These are phyloP conservation scores for Ophiobolus disseminans DNA, from an alignment of 2,329 filamentous ascomycete genomes.

Conservation along the genomic window DNA sequence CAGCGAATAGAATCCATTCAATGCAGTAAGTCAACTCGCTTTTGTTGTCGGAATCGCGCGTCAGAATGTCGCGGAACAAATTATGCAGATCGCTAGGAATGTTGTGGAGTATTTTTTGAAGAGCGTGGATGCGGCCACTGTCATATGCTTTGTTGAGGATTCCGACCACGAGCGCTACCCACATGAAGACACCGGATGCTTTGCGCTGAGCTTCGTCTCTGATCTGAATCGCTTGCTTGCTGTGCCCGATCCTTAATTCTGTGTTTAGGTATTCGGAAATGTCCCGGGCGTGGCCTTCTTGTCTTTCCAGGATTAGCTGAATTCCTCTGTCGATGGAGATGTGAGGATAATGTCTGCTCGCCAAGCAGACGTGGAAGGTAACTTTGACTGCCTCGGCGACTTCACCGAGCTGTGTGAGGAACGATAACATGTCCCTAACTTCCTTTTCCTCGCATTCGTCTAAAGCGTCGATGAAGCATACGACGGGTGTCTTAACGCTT, in stretches of 20 bases:
- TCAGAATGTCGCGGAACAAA: conserved; percentile 56
- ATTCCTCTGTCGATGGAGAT: conserved; percentile 40
- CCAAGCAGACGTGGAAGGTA: conserved; percentile 50
- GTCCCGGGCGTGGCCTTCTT: conserved; percentile 44
- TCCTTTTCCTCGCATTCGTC: conserved; percentile 56
- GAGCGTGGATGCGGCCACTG: neutral
- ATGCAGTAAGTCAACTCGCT: conserved; percentile 16
- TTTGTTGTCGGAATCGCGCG: conserved; percentile 48
- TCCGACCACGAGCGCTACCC: neutral
- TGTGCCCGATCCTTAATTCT: neutral
- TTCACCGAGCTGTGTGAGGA: conserved; percentile 49
- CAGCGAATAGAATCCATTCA: conserved; percentile 23
- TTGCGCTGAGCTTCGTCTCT: conserved; percentile 38
- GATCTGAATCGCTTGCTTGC: conserved; percentile 17
- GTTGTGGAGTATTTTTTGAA: neutral
- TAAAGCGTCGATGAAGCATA: conserved; percentile 49
- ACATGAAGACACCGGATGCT: conserved; percentile 51
- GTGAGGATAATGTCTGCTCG: conserved; percentile 57
- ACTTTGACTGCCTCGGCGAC: conserved; percentile 6
- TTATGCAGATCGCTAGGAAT: conserved; percentile 45
- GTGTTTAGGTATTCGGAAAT: conserved; percentile 19
- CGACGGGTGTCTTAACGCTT: conserved; percentile 3
- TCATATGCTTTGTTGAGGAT: neutral
- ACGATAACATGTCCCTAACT: conserved; percentile 50
- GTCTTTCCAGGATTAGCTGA: conserved; percentile 39